Conservation (phyloP, 2,329 filamentous ascomycete genomes). For the Chaetomiaceae sp. region DNA sequence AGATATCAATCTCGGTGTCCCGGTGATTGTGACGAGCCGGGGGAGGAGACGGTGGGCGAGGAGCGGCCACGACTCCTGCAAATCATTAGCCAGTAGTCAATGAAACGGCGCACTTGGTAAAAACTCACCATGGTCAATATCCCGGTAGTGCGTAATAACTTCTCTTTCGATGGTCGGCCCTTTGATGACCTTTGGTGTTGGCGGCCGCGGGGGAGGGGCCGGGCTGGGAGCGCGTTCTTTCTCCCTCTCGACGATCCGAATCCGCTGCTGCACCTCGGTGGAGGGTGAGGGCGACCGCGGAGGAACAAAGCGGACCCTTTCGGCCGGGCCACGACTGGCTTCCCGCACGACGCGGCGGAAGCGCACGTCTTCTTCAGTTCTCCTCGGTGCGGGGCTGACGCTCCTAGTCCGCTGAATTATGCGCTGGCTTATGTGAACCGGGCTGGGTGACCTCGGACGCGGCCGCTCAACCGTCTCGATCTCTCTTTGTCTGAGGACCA, state of each 20-base stretch:
- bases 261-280: conserved; percentile 42
- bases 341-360: conserved; percentile 31
- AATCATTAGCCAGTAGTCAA: conserved; percentile 5
- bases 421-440: conserved; percentile 40
- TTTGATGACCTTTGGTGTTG: conserved; percentile 63
- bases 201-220: conserved; percentile 50
- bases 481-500: conserved; percentile 53
- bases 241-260: conserved; percentile 49
- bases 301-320: conserved; percentile 35
- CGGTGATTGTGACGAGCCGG: conserved; percentile 44
- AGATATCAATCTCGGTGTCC: conserved; percentile 60
- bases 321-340: conserved; percentile 23
- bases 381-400: conserved; percentile 34
- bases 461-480: conserved; percentile 50
- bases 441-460: conserved; percentile 42
- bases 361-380: conserved; percentile 32
- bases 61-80: conserved; percentile 46
- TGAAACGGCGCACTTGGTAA: background rate
- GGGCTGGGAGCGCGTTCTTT: conserved; percentile 44
- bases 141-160: conserved; percentile 81
- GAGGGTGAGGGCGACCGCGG: conserved; percentile 36
- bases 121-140: conserved; percentile 75
- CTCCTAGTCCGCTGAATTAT: conserved; percentile 42
- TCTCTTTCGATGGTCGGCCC: conserved; percentile 81
- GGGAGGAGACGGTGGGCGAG: conserved; percentile 48